A percentile compares a stretch with the other conserved stretches of the same genome.
phyloP scores from a whole-genome alignment of 2,329 filamentous ascomycete species.

The Juglanconis oblonga region DNA sequence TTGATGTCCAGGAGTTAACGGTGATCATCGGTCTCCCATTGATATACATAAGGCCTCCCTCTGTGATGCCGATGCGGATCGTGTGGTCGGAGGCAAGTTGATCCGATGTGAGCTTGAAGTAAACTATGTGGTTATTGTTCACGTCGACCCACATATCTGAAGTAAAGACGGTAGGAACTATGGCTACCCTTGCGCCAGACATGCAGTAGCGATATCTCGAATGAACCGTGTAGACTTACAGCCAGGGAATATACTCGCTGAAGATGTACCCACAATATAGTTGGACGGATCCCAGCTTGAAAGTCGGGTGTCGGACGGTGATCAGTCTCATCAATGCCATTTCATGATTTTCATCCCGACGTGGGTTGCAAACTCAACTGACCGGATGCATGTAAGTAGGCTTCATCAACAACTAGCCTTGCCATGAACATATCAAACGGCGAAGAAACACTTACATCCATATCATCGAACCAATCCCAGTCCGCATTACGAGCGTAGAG shows the following conservation, averaged over 20 bases:
- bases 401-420: conserved; percentile 27
- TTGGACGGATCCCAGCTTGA: conserved; percentile 30
- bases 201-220: background rate
- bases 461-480: conserved; percentile 31
- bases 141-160: conserved; percentile 37
- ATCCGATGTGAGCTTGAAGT: conserved; percentile 32
- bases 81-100: conserved; percentile 27
- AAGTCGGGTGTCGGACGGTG: conserved; percentile 28
- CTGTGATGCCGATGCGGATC: conserved; percentile 30
- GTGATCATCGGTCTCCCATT: conserved; percentile 29
- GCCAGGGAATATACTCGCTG: conserved; percentile 33
- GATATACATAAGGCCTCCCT: no score
- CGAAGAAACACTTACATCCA: conserved; percentile 7
- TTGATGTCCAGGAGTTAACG: conserved; percentile 29
- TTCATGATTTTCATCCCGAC: background rate
- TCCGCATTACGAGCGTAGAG: conserved; percentile 34
- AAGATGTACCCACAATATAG: conserved; percentile 33
- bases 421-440: background rate
- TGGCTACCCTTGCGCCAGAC: background rate
- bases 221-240: conserved; percentile 17
- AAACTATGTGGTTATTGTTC: conserved; percentile 40
- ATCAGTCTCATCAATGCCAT: background rate
- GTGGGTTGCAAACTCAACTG: background rate
- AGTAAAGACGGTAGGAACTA: background rate
- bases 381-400: conserved; percentile 39